phyloP scores from a whole-genome alignment of 2,329 filamentous ascomycete genomes.

The Aotearoamyces nothofagi region DNA sequence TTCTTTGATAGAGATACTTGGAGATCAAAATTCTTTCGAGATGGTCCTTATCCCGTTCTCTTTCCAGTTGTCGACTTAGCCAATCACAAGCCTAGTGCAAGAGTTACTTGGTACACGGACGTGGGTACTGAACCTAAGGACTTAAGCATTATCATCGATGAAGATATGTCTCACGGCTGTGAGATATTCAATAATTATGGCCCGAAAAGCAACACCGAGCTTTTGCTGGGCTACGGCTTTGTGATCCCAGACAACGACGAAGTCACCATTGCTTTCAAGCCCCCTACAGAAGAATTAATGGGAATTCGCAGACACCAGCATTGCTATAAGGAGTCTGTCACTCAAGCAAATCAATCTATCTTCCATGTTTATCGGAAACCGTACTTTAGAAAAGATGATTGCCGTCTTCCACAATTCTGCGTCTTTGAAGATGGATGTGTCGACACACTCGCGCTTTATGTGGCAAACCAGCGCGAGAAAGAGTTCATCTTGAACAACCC shows the following conservation, averaged over 20 bases:
- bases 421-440: conserved; percentile 1
- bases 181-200: conserved; percentile 55
- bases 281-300: not conserved
- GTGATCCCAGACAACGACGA: conserved; percentile 28
- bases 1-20: no score
- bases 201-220: conserved; percentile 53
- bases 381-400: conserved; percentile 1
- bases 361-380: conserved; percentile 1
- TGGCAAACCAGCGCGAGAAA: conserved; percentile 3
- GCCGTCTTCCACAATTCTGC: not conserved
- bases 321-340: conserved; percentile 1
- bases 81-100: conserved; percentile 47
- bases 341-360: conserved; percentile 1
- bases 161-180: conserved; percentile 35
- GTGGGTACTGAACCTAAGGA: conserved; percentile 25
- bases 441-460: conserved; percentile 1
- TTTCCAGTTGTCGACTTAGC: conserved; percentile 54
- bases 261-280: conserved; percentile 1
- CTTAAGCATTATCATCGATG: conserved; percentile 28
- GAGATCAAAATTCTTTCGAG: not conserved
- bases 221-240: conserved; percentile 47
- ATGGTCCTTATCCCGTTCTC: conserved; percentile 32
- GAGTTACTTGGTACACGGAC: conserved; percentile 33
- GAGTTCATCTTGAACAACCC: conserved; percentile 3
- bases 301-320: conserved; percentile 1